Base-by-base conservation (phyloP, 2,329 filamentous ascomycete genomes). In the Microsporum ferrugineum region DNA sequence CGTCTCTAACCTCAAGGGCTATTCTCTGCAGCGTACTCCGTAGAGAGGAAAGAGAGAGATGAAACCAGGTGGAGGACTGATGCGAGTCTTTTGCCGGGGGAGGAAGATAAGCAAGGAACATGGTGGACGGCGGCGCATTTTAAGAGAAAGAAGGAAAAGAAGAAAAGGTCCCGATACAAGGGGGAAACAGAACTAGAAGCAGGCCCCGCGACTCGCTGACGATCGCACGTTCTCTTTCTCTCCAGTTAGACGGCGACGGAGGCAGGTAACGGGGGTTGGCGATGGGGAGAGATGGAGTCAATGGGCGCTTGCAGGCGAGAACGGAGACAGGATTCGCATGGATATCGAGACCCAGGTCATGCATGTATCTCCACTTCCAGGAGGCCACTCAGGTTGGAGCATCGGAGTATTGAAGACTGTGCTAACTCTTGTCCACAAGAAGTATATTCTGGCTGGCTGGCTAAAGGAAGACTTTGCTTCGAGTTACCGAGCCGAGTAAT, bases 301-400 rank as follows among this genome's bases (percentile, higher is more conserved):
- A 43, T 43, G 39, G 39, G 49, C 49, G 49, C 49, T 53, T 53
- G 49, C 49, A 53, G 49, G 49, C 49, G 49, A 53, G 49, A 23
- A 23, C 27, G 49, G 49, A 53, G 49, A 34, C 49, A 53, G 49
- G 49, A 53, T 53, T 53, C 49, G 49, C 49, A 53, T 53, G 49
- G 49, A 53, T 53, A 53, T 53, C 45, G 45, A 34, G 49, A 27
- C 49, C 49, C 27, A 27, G 49, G 49, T 34, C 49, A 53, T 34
- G 49, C 49, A 53, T 53, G 49, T 29, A 53, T 53, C 49, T 53
- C 49, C 49, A 53, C 49, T 33, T 7, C 10, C 29, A 33, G 49
- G 27, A 53, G 49, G 10, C 49, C 49, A 53, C 27, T 53, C 49
- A 53, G 31, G 29, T n/a, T 29, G 43, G 4, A 23, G 43, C 43